Conservation (phyloP, 1,284 basidiomycete species). For the Hemileia vastatrix region DNA sequence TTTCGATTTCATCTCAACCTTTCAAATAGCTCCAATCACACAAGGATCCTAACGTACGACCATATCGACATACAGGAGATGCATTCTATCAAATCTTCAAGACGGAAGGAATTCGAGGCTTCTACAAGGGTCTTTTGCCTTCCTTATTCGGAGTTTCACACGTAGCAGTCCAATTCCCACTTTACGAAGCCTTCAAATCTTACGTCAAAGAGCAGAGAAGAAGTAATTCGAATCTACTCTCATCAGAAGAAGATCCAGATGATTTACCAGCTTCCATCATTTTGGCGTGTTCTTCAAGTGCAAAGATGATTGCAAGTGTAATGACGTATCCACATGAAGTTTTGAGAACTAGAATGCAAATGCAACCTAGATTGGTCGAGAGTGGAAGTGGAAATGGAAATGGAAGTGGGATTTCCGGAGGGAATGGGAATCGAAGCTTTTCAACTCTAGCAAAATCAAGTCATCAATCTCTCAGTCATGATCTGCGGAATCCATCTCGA, state of each 20-base stretch:
- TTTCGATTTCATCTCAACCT: conserved; percentile 9
- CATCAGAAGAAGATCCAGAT: background rate
- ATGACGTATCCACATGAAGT: conserved; percentile 44
- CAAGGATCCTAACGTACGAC: no score
- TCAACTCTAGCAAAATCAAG: background rate
- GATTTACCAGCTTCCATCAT: conserved; percentile 29
- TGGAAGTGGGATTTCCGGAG: conserved; percentile 1
- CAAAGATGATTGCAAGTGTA: conserved; percentile 42
- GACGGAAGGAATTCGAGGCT: conserved; percentile 35
- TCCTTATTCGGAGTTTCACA: conserved; percentile 38
- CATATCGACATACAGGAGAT: conserved; percentile 38
- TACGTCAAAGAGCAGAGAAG: no score
- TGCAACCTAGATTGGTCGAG: conserved; percentile 31
- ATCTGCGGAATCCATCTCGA: no score
- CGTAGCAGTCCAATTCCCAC: conserved; percentile 42
- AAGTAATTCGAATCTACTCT: background rate
- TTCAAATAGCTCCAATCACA: conserved; percentile 24
- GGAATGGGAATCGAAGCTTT: background rate
- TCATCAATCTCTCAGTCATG: no score
- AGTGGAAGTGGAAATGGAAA: no score
- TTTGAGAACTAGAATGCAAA: conserved; percentile 38
- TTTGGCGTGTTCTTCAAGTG: conserved; percentile 35
- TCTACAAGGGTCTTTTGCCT: conserved; percentile 40
- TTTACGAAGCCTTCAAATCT: conserved; percentile 39
- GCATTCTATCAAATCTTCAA: conserved; percentile 38